Conservation (phyloP, 1,284 basidiomycete species). For the Cerrena zonata region DNA sequence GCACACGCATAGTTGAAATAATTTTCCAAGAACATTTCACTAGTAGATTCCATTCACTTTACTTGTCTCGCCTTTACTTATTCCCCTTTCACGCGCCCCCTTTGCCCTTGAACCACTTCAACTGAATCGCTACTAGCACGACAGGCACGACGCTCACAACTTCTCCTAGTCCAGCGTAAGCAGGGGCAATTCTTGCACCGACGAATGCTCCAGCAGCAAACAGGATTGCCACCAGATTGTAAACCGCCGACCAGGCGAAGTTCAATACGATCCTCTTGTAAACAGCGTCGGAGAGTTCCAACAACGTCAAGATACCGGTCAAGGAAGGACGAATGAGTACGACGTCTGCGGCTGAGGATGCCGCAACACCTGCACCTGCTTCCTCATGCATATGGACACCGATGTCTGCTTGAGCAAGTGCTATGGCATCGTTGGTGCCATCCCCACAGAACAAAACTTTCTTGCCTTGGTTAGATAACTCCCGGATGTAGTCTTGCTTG, state of each 20-base stretch:
- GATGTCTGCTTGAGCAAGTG: slow-evolving; percentile 47
- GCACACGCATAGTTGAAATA: too few relatives aligned
- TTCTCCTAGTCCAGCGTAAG: slow-evolving; percentile 40
- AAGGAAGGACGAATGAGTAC: slow-evolving; percentile 38
- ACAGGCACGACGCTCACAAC: slow-evolving; percentile 39
- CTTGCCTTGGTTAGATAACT: slow-evolving; percentile 23
- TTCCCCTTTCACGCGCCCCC: too few relatives aligned
- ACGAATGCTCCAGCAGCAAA: slow-evolving; percentile 48
- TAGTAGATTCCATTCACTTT: background rate
- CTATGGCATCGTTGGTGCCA: slow-evolving; percentile 50
- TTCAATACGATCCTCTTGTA: slow-evolving; percentile 36
- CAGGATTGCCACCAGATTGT: slow-evolving; percentile 41
- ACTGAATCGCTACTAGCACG: slow-evolving; percentile 30
- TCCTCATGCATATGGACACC: slow-evolving; percentile 38
- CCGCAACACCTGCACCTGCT: slow-evolving; percentile 23
- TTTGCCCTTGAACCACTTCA: slow-evolving; percentile 25
- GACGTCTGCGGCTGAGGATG: slow-evolving; percentile 42
- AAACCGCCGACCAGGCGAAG: slow-evolving; percentile 43
- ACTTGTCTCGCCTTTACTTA: too few relatives aligned
- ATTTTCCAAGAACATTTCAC: too few relatives aligned
- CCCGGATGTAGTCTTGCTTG: slow-evolving; percentile 43
- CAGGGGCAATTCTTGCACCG: slow-evolving; percentile 32
- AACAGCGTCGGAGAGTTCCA: slow-evolving; percentile 39
- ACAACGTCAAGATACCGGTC: slow-evolving; percentile 35
- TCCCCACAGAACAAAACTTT: slow-evolving; percentile 41